Evolutionary conservation across 768 basidiomycete species (phyloP).

Genomic region (Naematelia encephala): DNA sequence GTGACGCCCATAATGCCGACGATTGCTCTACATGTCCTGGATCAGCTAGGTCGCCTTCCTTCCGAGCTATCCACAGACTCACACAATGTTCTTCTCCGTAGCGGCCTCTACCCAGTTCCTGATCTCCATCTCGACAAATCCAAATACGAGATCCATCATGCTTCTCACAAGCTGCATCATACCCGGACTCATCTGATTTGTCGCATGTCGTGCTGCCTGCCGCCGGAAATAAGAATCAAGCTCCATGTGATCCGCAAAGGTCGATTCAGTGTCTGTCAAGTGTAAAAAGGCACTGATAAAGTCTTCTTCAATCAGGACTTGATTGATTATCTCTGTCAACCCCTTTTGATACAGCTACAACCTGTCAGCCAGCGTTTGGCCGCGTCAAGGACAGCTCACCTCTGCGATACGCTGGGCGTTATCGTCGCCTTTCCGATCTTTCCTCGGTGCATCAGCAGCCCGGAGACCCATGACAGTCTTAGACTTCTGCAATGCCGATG

Average conservation of each 20-base stretch:
- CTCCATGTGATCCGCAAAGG: conserved; percentile 92
- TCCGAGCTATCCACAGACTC: conserved; percentile 41
- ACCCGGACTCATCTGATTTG: conserved; percentile 58
- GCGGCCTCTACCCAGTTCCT: conserved; percentile 80
- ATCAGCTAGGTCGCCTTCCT: conserved; percentile 5
- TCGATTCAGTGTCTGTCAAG: conserved; percentile 79
- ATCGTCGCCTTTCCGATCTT: conserved; percentile 57
- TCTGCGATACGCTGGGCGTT: conserved; percentile 70
- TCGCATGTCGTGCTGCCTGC: conserved; percentile 72
- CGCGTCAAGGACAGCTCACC: conserved; percentile 52
- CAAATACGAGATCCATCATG: conserved; percentile 92
- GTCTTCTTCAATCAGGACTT: conserved; percentile 76
- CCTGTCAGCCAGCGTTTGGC: not conserved
- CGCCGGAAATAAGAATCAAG: conserved; percentile 91
- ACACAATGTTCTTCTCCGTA: conserved; percentile 73
- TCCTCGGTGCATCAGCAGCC: conserved; percentile 57
- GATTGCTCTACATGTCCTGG: conserved; percentile 62
- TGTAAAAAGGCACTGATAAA: conserved; percentile 91
- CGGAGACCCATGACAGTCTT: conserved; percentile 70
- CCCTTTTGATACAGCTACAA: conserved; percentile 69
- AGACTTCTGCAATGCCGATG: conserved; percentile 66
- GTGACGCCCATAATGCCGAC: conserved; percentile 75
- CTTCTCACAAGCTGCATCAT: conserved; percentile 78
- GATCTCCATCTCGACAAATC: conserved; percentile 78
- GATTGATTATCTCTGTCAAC: conserved; percentile 64